Evolutionary conservation across 768 basidiomycete genomes (phyloP).

Genomic region (Naganishia antarctica): DNA sequence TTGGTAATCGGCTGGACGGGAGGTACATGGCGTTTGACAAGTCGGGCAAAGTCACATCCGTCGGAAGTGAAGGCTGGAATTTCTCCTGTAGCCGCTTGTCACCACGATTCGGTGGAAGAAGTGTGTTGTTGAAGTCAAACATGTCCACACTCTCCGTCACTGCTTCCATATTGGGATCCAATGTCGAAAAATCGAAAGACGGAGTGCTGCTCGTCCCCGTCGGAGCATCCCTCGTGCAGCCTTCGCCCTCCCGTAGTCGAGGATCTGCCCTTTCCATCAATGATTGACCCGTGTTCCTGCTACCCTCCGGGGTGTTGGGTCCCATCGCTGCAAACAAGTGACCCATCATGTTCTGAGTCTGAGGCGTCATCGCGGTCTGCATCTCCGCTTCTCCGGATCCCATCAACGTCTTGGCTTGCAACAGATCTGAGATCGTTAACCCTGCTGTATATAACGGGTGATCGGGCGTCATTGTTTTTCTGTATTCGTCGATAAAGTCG

Average conservation of each 20-base stretch:
- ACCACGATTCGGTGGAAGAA: not conserved
- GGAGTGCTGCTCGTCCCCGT: not conserved
- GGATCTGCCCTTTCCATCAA: not conserved
- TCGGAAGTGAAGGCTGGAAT: conserved; percentile 1
- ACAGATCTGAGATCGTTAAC: not conserved
- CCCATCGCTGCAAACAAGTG: conserved; percentile 5
- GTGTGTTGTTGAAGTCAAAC: conserved; percentile 3
- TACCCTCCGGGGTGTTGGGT: not conserved
- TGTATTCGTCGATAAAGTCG: conserved; percentile 12
- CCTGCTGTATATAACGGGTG: conserved; percentile 1
- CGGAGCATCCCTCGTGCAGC: not conserved
- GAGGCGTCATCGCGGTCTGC: not conserved
- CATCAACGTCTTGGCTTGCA: conserved; percentile 1
- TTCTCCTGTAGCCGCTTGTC: conserved; percentile 2
- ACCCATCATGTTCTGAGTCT: conserved; percentile 15
- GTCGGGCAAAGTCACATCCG: conserved; percentile 7
- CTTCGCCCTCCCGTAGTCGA: not conserved
- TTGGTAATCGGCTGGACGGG: not conserved
- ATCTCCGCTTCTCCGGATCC: not conserved
- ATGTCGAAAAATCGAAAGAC: conserved; percentile 13
- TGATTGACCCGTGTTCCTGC: not conserved
- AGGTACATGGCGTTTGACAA: not conserved
- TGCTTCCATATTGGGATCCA: conserved; percentile 11
- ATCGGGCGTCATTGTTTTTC: conserved; percentile 7
- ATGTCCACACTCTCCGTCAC: not conserved